Percentiles rank a stretch among this genome's conserved stretches.
These are phyloP conservation scores for Globisporangium lucens DNA, from an alignment of 352 stramenopile genomes.

Conservation along the genomic window DNA sequence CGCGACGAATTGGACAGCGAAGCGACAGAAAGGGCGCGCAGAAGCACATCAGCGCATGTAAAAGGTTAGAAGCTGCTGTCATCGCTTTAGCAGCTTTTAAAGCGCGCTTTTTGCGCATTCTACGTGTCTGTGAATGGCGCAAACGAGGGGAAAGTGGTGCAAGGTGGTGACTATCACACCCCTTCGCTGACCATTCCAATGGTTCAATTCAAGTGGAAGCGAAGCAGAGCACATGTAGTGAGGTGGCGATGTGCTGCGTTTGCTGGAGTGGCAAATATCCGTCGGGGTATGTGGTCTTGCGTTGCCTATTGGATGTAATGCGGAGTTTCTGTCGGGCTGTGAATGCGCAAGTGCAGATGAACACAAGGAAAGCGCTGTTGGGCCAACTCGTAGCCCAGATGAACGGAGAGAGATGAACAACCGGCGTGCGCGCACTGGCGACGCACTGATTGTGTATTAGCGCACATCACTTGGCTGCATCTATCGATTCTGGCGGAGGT, in stretches of 20 bases:
- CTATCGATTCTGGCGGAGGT: neutral
- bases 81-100: neutral
- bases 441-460: neutral
- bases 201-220: neutral
- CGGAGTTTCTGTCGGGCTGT: too few species aligned
- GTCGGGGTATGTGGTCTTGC: neutral
- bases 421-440: too few species aligned
- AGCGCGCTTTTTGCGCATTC: neutral
- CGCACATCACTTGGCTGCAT: neutral
- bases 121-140: neutral
- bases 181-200: neutral
- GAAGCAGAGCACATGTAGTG: neutral
- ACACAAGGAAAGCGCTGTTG: neutral
- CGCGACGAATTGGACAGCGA: neutral
- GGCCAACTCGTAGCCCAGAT: neutral
- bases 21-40: slow-evolving; percentile 13
- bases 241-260: neutral
- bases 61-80: neutral
- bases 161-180: neutral
- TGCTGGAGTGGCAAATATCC: neutral
- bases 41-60: neutral
- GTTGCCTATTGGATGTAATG: too few species aligned
- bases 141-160: neutral
- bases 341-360: neutral
- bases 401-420: neutral